Evolutionary conservation across 441 rosid species (phyloP), one percentile per base, ranked within the genome.

Genomic region (Hura crepitans): DNA sequence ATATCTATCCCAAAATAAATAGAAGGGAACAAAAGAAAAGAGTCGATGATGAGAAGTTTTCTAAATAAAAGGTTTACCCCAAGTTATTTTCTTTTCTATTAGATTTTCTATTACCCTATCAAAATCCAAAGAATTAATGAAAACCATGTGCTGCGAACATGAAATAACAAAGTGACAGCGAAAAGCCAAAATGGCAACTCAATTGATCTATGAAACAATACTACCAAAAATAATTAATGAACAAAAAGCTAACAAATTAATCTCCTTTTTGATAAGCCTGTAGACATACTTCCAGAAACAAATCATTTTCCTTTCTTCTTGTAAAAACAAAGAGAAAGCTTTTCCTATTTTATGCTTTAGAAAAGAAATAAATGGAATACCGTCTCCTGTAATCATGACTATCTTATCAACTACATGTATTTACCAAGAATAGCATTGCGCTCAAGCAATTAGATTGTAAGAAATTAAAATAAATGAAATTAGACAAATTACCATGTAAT

Each of bases 401-500:
- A 65, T 17, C 12, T 65, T 47, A 49, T 47, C 22, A 47, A 43
- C 57, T 4, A 47, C 42, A 28, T 0, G 61, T 56, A 56, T 28
- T 18, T 56, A 42, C 47, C 31, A 54, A 14, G 33, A 30, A 56
- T 5, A 11, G 51, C 42, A 35, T 23, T 45, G 62, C 64, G 31
- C 53, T 62, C 23, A 51, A 68, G 54, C 66, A 69, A 51, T 18
- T 17, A 13, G 45, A 3, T 39, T 17, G 18, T 6, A 28, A 59
- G 20, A 56, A 75, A 30, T 51, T 27, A 20, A 60, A 47, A 53
- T 33, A n/a, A 37, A 57, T 61, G 70, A 61, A 27, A 69, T 70
- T 4, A 22, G n/a, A 60, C 4, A 62, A 33, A 64, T 70, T 88
- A 95, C 99, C 99, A 95, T 92, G 74, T 95, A 92, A 71, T 95